Percentiles rank a stretch among this genome's conserved stretches.
Conservation (phyloP, 805 yeast genomes). For the Candida krabiensis region DNA sequence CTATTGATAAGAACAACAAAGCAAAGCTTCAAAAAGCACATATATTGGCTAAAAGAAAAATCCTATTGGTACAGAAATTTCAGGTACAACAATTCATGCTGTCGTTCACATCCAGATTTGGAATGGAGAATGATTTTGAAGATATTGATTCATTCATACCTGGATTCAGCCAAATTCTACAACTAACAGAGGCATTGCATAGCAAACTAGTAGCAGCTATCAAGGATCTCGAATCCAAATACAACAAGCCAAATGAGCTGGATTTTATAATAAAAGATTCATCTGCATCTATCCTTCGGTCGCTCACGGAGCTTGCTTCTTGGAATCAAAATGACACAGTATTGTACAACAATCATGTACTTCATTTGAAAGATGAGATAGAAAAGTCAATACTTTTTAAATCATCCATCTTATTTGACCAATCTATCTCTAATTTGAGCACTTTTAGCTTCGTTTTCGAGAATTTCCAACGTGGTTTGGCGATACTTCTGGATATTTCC, state of each 20-base stretch:
- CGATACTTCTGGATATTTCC: conserved; percentile 15
- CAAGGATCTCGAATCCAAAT: conserved; percentile 50
- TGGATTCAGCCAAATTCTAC: conserved; percentile 18
- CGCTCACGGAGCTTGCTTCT: conserved; percentile 50
- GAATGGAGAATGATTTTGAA: conserved; percentile 9
- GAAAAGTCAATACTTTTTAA: conserved; percentile 56
- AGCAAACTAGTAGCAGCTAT: conserved; percentile 44
- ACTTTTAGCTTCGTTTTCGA: conserved; percentile 16
- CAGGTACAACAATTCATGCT: conserved; percentile 34
- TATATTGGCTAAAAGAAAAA: conserved; percentile 46
- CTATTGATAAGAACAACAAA: conserved; percentile 43
- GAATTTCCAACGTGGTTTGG: conserved; percentile 12
- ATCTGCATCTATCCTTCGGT: conserved; percentile 43
- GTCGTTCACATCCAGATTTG: conserved; percentile 34
- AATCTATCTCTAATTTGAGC: conserved; percentile 31
- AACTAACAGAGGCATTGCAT: conserved; percentile 22
- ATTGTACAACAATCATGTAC: conserved; percentile 41
- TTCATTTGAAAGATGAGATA: conserved; percentile 44
- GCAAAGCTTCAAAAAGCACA: conserved; percentile 44
- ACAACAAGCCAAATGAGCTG: conserved; percentile 47
- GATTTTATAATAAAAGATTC: conserved; percentile 52
- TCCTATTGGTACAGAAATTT: conserved; percentile 23
- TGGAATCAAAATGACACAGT: conserved; percentile 52
- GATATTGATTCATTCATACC: conserved; percentile 19
- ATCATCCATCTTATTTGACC: conserved; percentile 57